Base-by-base conservation (phyloP, 1,139 yeast species). In the Blastobotrys buckinghamii region DNA sequence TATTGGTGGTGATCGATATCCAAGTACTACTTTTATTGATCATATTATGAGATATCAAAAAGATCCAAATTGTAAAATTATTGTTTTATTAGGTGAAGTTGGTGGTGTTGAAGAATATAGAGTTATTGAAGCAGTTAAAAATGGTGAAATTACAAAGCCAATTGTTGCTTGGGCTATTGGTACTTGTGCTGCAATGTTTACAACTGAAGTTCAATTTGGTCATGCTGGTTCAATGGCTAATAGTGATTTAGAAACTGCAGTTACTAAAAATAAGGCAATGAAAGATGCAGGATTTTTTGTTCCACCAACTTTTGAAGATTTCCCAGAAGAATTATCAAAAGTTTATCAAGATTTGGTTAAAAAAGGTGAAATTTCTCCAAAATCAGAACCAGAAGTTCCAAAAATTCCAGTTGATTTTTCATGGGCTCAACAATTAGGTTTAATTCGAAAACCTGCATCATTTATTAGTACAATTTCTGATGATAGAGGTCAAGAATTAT, bases 151-250 rank as follows among this genome's bases (percentile, higher is more conserved):
- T 63, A 72, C 66, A 50, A 72, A 72, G 64, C 76, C 76, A 34
- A 71, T 72, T 52, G 75, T 72, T 24, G 76, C 76, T 35, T 72
- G 76, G 76, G 75, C 76, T 47, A 72, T 72, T 54, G 76, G 76
- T 52, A 72, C 76, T 42, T 71, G 74, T 53, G 76, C 76, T 34
- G 65, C 72, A 52, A 72, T 72, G 76, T 70, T 72, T 65, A 72
- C 69, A 62, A 72, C 76, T 39, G 76, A 72, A 59, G 76, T 72
- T 39, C 76, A 72, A 63, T 72, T 72, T 52, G 76, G 76, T 42
- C 76, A 72, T 59, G 76, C 76, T 40, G 76, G 76, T 42, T 68
- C 76, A 39, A 67, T 72, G 67, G 76, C 76, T 55, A 72, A 72
- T 69, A 68, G 74, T 40, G 70, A 69, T 55, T 62, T 67, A 54